These are phyloP conservation scores for Ogataea trehalophila DNA, from an alignment of 805 yeast genomes.

Conservation along the genomic window DNA sequence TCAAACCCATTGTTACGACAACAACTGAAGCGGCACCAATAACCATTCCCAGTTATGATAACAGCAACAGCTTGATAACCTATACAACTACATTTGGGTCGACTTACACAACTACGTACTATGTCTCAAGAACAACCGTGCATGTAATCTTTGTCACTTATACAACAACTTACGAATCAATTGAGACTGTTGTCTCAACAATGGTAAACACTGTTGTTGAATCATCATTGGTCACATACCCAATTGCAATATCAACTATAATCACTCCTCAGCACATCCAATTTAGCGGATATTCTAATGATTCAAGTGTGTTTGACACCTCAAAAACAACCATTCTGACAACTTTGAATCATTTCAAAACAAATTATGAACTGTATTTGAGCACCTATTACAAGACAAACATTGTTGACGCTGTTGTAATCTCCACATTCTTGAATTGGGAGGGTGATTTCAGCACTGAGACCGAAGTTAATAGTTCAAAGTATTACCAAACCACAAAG, in stretches of 20 bases:
- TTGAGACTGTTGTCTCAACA: conserved; percentile 4
- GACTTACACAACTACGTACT: conserved; percentile 11
- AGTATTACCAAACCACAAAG: background rate
- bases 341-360: conserved; percentile 1
- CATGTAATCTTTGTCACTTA: conserved; percentile 9
- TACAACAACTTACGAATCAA: conserved; percentile 8
- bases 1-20: background rate
- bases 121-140: conserved; percentile 9
- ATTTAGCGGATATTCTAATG: conserved; percentile 11
- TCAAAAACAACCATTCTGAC: background rate
- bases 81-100: conserved; percentile 12
- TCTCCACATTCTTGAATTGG: too few relatives aligned
- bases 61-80: background rate
- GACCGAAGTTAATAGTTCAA: background rate
- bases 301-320: background rate
- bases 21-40: background rate
- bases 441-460: background rate
- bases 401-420: too few relatives aligned
- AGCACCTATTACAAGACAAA: too few relatives aligned
- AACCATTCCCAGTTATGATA: background rate
- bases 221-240: background rate
- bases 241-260: conserved; percentile 5
- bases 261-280: conserved; percentile 7
- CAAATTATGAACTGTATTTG: too few relatives aligned
- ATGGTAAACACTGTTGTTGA: background rate